Conservation (phyloP, 768 basidiomycete species). For the Lactarius sanguifluus region DNA sequence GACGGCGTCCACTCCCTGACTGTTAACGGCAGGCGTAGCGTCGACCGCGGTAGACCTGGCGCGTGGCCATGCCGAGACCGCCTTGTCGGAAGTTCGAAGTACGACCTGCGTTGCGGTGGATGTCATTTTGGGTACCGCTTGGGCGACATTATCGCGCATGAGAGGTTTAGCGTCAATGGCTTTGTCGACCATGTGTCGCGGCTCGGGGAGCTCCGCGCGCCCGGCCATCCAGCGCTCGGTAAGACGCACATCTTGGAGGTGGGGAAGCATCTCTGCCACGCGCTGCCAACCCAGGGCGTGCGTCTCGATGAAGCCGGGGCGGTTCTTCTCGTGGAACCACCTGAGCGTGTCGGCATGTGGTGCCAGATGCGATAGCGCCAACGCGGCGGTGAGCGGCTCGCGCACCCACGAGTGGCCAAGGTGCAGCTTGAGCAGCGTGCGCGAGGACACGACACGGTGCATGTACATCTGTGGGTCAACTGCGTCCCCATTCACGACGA, state of each 20-base stretch:
- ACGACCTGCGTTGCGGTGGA: constrained; percentile 42
- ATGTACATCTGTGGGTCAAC: constrained; percentile 47
- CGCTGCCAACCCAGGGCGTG: constrained; percentile 70
- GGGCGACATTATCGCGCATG: constrained; percentile 43
- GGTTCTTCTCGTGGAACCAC: constrained; percentile 77
- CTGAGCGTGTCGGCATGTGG: constrained; percentile 67
- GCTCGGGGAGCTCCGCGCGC: constrained; percentile 30
- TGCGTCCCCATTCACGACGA: constrained; percentile 60
- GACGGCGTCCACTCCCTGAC: constrained; percentile 48
- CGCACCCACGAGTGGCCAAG: constrained; percentile 72
- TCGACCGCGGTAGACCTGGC: constrained; percentile 48
- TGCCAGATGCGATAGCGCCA: constrained; percentile 76
- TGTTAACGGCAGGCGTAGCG: constrained; percentile 49
- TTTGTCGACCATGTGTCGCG: constrained; percentile 40
- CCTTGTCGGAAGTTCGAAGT: constrained; percentile 40
- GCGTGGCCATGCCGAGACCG: constrained; percentile 43
- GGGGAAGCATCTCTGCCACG: constrained; percentile 67
- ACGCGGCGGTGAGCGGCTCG: constrained; percentile 67
- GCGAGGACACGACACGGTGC: constrained; percentile 53
- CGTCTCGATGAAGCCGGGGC: constrained; percentile 65
- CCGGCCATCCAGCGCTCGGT: constrained; percentile 53
- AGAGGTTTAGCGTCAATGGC: constrained; percentile 54
- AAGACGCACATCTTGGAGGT: constrained; percentile 64
- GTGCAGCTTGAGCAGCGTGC: constrained; percentile 67
- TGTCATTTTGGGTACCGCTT: constrained; percentile 40